Evolutionary conservation across 306 rosid species (phyloP).

Genomic region (Cicer cuneatum): DNA sequence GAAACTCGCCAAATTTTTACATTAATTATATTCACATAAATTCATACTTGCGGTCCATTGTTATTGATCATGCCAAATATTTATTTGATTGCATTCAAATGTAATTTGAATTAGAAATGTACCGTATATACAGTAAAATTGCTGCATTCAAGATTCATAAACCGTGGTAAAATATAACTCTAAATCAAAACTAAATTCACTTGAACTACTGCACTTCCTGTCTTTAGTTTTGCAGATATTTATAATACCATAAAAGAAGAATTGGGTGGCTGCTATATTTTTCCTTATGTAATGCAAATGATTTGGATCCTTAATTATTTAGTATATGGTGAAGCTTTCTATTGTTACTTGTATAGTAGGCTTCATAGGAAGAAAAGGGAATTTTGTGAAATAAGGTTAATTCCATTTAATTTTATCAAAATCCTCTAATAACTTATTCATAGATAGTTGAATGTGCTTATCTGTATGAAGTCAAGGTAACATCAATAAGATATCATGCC

Average conservation of each 20-base stretch:
- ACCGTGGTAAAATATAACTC: background rate
- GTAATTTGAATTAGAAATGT: conserved; percentile 8
- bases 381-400: conserved; percentile 21
- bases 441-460: conserved; percentile 18
- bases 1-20: conserved; percentile 17
- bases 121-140: background rate
- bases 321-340: background rate
- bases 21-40: conserved; percentile 22
- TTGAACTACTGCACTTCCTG: conserved; percentile 14
- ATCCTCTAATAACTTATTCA: conserved; percentile 15
- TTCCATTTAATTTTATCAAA: conserved; percentile 24
- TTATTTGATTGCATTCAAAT: conserved; percentile 4
- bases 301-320: conserved; percentile 22
- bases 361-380: conserved; percentile 5
- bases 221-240: conserved; percentile 31
- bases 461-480: conserved; percentile 31
- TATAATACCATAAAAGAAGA: conserved; percentile 28
- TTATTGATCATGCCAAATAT: conserved; percentile 14
- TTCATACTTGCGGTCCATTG: background rate
- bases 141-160: conserved; percentile 27
- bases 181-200: conserved; percentile 23
- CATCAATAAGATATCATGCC: conserved; percentile 9
- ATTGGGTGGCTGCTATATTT: background rate
- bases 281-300: conserved; percentile 29
- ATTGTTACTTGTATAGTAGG: conserved; percentile 15